phyloP scores from a whole-genome alignment of 768 basidiomycete species.

The Mycena indigotica region DNA sequence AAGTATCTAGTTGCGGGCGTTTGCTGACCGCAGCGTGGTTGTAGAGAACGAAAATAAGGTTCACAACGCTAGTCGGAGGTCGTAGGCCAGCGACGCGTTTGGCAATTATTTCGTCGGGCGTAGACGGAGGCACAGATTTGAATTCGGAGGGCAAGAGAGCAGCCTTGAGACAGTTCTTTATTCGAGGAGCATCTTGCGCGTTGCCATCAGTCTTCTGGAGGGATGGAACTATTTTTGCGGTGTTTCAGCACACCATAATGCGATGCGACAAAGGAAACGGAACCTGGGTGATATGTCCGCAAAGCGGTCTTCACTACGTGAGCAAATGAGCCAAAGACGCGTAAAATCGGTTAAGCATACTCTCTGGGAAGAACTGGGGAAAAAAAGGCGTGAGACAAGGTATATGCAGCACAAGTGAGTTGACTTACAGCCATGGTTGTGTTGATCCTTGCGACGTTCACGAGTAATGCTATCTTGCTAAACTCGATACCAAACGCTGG shows the following conservation, averaged over 20 bases:
- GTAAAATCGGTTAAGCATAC: no score
- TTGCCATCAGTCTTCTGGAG: slow-evolving; percentile 87
- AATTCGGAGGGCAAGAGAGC: slow-evolving; percentile 72
- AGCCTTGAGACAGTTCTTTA: slow-evolving; percentile 88
- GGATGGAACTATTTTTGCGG: no score
- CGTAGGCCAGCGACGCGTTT: slow-evolving; percentile 63
- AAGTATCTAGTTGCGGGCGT: slow-evolving; percentile 10
- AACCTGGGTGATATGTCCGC: slow-evolving; percentile 88
- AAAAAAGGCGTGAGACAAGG: slow-evolving; percentile 17
- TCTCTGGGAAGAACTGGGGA: slow-evolving; percentile 81
- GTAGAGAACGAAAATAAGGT: slow-evolving; percentile 81
- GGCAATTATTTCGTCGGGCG: slow-evolving; percentile 71
- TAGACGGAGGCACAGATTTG: slow-evolving; percentile 66
- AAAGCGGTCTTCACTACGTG: slow-evolving; percentile 77
- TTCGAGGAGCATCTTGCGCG: slow-evolving; percentile 87
- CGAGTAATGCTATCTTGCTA: slow-evolving; percentile 80
- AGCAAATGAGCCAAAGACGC: neutral
- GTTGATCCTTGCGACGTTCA: slow-evolving; percentile 90
- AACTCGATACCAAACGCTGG: slow-evolving; percentile 79
- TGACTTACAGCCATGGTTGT: slow-evolving; percentile 82
- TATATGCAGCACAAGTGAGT: slow-evolving; percentile 7
- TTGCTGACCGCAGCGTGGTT: slow-evolving; percentile 72
- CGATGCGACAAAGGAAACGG: no score
- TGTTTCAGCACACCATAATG: slow-evolving; percentile 55
- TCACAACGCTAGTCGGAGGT: slow-evolving; percentile 86